These are phyloP conservation scores for Castanea crenata DNA, from an alignment of 306 rosid genomes.

Conservation along the genomic window DNA sequence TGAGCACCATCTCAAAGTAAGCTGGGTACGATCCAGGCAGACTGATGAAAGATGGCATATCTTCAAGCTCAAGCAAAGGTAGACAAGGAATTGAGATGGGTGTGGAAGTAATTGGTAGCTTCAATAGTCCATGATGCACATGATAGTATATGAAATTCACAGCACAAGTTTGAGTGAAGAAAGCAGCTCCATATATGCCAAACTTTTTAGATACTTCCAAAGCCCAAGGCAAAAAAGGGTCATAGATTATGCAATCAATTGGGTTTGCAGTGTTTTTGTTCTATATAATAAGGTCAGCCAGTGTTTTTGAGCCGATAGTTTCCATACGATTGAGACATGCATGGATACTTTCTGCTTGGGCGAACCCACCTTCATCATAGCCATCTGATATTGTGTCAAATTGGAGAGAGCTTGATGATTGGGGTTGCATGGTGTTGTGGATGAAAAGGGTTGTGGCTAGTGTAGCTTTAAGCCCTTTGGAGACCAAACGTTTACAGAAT, in stretches of 20 bases:
- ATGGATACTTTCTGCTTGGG: conserved; percentile 23
- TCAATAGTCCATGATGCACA: conserved; percentile 35
- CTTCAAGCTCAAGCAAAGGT: conserved; percentile 42
- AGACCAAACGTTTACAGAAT: conserved; percentile 35
- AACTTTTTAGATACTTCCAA: conserved; percentile 53
- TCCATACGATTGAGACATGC: conserved; percentile 40
- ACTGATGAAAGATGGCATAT: conserved; percentile 49
- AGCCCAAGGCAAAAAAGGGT: conserved; percentile 46
- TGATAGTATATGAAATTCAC: conserved; percentile 40
- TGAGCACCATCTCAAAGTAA: conserved; percentile 47
- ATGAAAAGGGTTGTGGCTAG: conserved; percentile 50
- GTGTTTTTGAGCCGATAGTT: conserved; percentile 34
- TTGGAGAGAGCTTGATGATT: conserved; percentile 22
- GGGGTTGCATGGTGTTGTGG: conserved; percentile 40
- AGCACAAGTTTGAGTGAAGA: conserved; percentile 58
- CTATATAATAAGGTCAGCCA: conserved; percentile 43
- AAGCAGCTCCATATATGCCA: conserved; percentile 41
- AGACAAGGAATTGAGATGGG: conserved; percentile 41
- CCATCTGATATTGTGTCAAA: conserved; percentile 70
- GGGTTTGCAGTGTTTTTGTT: conserved; percentile 27
- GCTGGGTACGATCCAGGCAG: conserved; percentile 45
- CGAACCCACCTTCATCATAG: conserved; percentile 56
- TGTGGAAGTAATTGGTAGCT: conserved; percentile 31
- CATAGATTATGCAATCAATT: conserved; percentile 50
- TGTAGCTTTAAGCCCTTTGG: conserved; percentile 38